Percentiles rank a stretch among this genome's conserved stretches.
phyloP scores from a whole-genome alignment of 176 grass and related monocot species.

The Leersia perrieri region DNA sequence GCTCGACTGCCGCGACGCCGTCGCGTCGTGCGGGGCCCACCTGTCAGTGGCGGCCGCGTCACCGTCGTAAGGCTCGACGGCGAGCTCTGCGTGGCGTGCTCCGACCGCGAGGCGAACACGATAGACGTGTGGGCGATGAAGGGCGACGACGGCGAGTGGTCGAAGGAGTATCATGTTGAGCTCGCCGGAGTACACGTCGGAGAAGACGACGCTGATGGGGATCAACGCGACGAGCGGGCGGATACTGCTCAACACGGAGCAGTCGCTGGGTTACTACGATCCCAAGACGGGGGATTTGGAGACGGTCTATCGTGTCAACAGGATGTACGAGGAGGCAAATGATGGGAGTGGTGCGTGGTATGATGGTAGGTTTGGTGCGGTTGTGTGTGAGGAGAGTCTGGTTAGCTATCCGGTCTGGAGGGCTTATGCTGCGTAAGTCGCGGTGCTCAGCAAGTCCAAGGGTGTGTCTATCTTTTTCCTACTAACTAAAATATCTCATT shows the following conservation, averaged over 20 bases:
- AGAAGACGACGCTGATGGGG: neutral
- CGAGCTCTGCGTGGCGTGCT: neutral
- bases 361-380: neutral
- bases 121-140: neutral
- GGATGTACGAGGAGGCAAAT: no score
- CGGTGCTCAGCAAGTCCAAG: neutral
- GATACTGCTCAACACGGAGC: neutral
- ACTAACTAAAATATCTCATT: neutral
- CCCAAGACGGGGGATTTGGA: neutral
- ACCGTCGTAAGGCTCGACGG: neutral
- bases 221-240: neutral
- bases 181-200: neutral
- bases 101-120: neutral
- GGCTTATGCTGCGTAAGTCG: no score
- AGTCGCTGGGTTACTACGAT: conserved; percentile 1
- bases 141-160: neutral
- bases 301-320: neutral
- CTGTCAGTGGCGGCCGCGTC: neutral
- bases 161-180: neutral
- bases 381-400: neutral
- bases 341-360: no score
- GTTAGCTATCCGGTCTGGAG: neutral
- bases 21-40: neutral
- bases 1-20: neutral
- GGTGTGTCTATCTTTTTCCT: neutral